Evolutionary conservation across 768 basidiomycete genomes (phyloP).

Genomic region (Coprinopsis marcescibilis): DNA sequence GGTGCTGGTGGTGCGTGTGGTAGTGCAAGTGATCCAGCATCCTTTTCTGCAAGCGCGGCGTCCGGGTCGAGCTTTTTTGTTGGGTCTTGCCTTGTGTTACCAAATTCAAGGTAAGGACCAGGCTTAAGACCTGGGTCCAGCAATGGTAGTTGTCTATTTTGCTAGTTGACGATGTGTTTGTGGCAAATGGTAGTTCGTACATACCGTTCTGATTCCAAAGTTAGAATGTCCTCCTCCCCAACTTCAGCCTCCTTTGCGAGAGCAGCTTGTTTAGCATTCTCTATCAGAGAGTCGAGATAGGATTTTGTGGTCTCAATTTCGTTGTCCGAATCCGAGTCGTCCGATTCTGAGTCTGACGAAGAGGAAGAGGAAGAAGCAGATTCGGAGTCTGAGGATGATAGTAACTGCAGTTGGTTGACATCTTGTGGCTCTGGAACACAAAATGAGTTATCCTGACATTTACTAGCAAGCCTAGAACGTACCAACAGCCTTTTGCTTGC

Average conservation of each 20-base stretch:
- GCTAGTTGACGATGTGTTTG: conserved; percentile 8
- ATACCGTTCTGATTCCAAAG: conserved; percentile 36
- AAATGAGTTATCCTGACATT: too few species aligned
- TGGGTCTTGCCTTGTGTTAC: conserved; percentile 36
- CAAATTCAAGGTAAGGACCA: conserved; percentile 55
- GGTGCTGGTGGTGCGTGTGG: conserved; percentile 63
- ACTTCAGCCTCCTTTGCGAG: conserved; percentile 22
- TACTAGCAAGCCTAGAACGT: neutral
- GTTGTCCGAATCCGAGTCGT: conserved; percentile 31
- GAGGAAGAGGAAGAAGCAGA: conserved; percentile 20
- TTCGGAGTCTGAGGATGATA: conserved; percentile 29
- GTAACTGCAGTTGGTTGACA: neutral
- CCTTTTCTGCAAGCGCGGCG: conserved; percentile 44
- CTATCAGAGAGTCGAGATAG: conserved; percentile 57
- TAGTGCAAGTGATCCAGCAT: conserved; percentile 39
- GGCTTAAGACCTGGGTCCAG: conserved; percentile 66
- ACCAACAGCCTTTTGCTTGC: conserved; percentile 41
- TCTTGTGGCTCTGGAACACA: neutral
- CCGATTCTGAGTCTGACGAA: conserved; percentile 26
- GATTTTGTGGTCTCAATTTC: conserved; percentile 50
- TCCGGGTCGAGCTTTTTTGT: conserved; percentile 57
- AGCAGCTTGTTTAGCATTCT: conserved; percentile 53
- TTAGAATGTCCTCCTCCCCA: conserved; percentile 51
- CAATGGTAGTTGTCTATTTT: conserved; percentile 47
- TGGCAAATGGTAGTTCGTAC: conserved; percentile 8